Percentiles rank a stretch among this genome's conserved stretches.
Conservation (phyloP, 305 asterid species). For the Ilex paraguariensis region DNA sequence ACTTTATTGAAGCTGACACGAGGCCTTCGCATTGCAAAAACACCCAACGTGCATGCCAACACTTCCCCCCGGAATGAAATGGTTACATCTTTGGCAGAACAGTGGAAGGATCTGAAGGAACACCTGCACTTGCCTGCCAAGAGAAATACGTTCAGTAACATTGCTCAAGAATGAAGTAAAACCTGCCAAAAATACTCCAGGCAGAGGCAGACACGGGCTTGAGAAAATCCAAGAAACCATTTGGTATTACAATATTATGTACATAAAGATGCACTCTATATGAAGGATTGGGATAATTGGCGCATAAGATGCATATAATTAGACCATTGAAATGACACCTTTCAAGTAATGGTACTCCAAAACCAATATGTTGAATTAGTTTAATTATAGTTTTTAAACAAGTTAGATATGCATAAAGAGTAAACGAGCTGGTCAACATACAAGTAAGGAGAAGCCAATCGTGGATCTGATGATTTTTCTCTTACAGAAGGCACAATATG, state of each 20-base stretch:
- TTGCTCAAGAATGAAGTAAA: constrained; percentile 6
- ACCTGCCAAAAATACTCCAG: not conserved
- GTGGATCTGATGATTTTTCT: too few species aligned
- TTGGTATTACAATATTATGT: too few species aligned
- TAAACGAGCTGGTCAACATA: too few species aligned
- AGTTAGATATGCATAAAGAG: not conserved
- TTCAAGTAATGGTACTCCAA: not conserved
- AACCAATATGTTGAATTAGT: not conserved
- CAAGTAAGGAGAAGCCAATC: too few species aligned
- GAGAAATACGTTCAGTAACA: constrained; percentile 9
- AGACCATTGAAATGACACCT: not conserved
- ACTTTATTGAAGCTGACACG: too few species aligned
- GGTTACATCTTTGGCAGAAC: constrained; percentile 62
- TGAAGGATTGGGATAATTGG: too few species aligned
- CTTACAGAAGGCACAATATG: too few species aligned
- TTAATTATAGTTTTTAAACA: not conserved
- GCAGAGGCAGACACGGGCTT: not conserved
- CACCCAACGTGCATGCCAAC: too few species aligned
- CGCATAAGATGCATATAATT: too few species aligned
- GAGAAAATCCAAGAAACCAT: not conserved
- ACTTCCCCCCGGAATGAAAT: too few species aligned
- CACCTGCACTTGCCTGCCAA: constrained; percentile 65
- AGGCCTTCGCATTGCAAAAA: too few species aligned
- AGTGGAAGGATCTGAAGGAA: constrained; percentile 66
- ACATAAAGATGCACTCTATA: not conserved